A percentile compares a stretch with the other conserved stretches of the same genome.
Conservation (phyloP, 768 basidiomycete genomes). For the Mrakia gelida region DNA sequence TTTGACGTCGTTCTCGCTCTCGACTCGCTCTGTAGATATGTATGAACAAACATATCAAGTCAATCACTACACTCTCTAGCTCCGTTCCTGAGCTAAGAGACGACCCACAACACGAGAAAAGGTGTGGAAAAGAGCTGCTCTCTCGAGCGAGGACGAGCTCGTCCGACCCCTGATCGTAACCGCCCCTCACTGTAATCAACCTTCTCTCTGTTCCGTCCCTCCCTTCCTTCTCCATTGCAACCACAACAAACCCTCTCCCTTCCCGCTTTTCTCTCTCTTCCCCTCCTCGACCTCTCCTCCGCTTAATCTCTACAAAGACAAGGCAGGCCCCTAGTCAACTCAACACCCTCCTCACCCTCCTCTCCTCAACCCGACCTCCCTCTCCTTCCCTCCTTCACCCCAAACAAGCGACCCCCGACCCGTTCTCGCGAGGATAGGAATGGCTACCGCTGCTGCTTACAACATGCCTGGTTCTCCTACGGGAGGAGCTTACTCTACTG, state of each 20-base stretch:
- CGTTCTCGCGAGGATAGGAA: neutral
- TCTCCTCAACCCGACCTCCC: no score
- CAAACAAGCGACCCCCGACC: neutral
- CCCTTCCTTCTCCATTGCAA: no score
- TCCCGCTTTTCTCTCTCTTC: neutral
- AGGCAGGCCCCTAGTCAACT: neutral
- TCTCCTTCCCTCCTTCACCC: constrained; percentile 6
- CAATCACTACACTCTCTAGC: no score
- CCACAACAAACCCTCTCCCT: neutral
- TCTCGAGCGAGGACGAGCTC: no score
- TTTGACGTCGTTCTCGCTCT: neutral
- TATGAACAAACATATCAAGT: constrained; percentile 8
- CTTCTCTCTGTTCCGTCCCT: no score
- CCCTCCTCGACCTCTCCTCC: neutral
- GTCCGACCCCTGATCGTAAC: no score
- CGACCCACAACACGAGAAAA: neutral
- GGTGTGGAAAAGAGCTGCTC: no score
- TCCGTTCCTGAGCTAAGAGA: neutral
- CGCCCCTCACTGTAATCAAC: no score
- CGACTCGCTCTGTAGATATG: neutral
- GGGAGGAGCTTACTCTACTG: neutral
- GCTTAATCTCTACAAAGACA: neutral
- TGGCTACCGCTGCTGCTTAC: constrained; percentile 25
- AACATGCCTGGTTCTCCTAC: neutral
- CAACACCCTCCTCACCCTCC: constrained; percentile 31